phyloP scores from a whole-genome alignment of 805 yeast genomes.

The Starmerella gropengiesseri region DNA sequence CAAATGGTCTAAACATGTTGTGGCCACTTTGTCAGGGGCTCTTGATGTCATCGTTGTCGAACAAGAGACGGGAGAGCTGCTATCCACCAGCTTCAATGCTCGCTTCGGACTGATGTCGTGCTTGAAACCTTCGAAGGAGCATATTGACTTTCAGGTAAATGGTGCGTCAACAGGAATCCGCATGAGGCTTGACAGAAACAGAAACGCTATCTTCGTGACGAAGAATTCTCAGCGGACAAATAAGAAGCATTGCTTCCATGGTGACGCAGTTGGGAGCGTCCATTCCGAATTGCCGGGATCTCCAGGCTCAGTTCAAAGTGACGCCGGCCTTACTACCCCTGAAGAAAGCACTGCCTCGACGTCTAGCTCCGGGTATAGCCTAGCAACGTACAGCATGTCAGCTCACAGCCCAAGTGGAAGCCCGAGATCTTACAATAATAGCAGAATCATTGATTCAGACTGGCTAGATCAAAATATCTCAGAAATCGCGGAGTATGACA shows the following conservation, averaged over 20 bases:
- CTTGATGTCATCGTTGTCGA: conserved; percentile 93
- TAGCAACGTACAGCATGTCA: no score
- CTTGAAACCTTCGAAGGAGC: conserved; percentile 87
- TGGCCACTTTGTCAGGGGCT: conserved; percentile 93
- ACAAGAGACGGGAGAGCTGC: conserved; percentile 65
- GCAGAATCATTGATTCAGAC: no score
- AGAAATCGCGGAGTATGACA: no score
- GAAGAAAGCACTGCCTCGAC: no score
- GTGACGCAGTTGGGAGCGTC: no score
- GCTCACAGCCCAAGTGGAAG: no score
- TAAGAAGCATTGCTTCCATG: conserved; percentile 73
- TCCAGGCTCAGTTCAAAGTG: no score
- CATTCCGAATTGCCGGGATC: no score
- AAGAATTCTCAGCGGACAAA: conserved; percentile 63
- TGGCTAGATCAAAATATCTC: no score
- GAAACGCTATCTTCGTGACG: conserved; percentile 89
- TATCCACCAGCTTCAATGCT: conserved; percentile 93
- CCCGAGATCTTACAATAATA: no score
- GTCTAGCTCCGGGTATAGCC: no score
- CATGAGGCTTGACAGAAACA: conserved; percentile 95
- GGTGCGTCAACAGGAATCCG: conserved; percentile 72
- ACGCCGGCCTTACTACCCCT: no score
- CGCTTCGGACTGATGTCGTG: conserved; percentile 91
- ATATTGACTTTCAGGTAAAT: conserved; percentile 78
- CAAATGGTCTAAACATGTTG: conserved; percentile 96